Evolutionary conservation across 169 alveolate species (phyloP), one percentile per base, ranked within the genome.

Genomic region (Sarcocystis neurona): DNA sequence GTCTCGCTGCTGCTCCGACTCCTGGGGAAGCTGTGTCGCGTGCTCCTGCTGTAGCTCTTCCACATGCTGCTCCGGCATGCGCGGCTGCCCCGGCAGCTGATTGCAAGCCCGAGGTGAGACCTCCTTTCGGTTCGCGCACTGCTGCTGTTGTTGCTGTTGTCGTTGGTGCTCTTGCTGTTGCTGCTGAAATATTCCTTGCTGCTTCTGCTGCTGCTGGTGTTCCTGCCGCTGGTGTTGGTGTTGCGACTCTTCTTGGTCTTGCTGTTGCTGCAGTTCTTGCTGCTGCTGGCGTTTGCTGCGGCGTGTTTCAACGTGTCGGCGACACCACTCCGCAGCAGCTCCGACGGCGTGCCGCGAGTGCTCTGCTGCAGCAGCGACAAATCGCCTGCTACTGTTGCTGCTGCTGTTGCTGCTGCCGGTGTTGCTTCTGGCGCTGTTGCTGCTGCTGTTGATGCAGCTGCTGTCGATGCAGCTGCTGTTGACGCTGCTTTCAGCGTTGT

Each of bases 251-350:
- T 53, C 30, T 23, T 53, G 66, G 66, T 23, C 23, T 23, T 53
- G 66, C 66, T 53, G 66, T 23, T 53, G 66, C 23, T 15, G 23
- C 30, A 12, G 66, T 23, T 53, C 30, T 53, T 53, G 66, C 23
- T 53, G 12, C 23, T 12, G 23, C 23, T 53, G 12, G 30, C 23
- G 12, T 32, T 72, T 63, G 15, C n/a, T 37, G 8, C 34, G 53
- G 43, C 82, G 39, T 53, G 46, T 39, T 34, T 72, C 82, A n/a
- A 72, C 56, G 56, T 72, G 82, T 4, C 82, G 82, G 12, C 56
- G 34, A 39, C 82, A 72, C 82, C 82, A 72, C 56, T 43, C 32
- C 5, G 82, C 56, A 2, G 82, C 82, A 41, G 82, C 82, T n/a
- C 53, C 82, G 39, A 72, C 56, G 37, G 41, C 27, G 37, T 63